Evolutionary conservation across 257 asterid genomes (phyloP), one percentile per base, ranked within the genome.

Genomic region (Gynochthodes officinalis): DNA sequence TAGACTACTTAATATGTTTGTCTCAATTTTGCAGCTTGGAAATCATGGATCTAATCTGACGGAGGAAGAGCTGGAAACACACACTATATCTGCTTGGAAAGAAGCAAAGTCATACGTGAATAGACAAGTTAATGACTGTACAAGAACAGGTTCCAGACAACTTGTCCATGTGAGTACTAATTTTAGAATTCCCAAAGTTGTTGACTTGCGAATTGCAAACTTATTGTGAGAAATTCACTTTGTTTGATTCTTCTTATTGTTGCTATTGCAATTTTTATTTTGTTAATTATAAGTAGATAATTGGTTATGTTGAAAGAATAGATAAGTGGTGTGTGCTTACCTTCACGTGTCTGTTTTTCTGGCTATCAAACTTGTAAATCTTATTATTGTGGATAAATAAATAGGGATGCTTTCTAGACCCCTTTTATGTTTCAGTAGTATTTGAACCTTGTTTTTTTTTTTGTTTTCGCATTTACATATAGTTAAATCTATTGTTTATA

Each of bases 121-220:
- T 23, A 69, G 78, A 53, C 78, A 69, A 73, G 44, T 18, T 43
- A 66, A 58, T 61, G 77, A 73, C 4, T 28, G 69, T 42, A 80
- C 58, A 49, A 75, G 77, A 49, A 44, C 62, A 48, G 60, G 55
- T 48, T 30, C 71, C 30, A 79, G 89, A 76, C 90, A 50, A 63
- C 96, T 95, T 70, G 87, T 92, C 55, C 96, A 88, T 78, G 99
- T 95, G 82, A 86, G 96, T 86, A 25, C 53, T 70, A 15, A 57
- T 64, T 62, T 63, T 48, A 25, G 40, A 37, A 42, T 57, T 57
- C 27, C 37, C 18, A 23, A n/a, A n/a, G 48, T 39, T 10, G 25
- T 57, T 44, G 18, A 70, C 25, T 39, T 32, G 28, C 32, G 44
- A 55, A n/a, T 46, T 46, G 52, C 28, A 3, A 9, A 30, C 49